Percentiles rank a stretch among this genome's conserved stretches.
These are phyloP conservation scores for Sambucus nigra DNA, from an alignment of 129 eudicot species.

Conservation along the genomic window DNA sequence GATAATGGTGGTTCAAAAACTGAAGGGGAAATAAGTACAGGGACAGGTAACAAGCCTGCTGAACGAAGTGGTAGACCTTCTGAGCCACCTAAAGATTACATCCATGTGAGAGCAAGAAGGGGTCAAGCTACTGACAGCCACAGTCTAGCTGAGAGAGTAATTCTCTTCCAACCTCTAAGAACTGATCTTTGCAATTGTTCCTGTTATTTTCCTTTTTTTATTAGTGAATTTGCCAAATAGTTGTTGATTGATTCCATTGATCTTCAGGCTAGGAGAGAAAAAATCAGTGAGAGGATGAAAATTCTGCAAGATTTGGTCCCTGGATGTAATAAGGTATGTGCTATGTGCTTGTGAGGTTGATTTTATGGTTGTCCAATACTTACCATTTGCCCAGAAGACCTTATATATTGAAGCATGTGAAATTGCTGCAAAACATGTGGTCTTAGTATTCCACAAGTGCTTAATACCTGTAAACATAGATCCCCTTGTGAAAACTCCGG, in stretches of 20 bases:
- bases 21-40: conserved; percentile 54
- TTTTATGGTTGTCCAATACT: background rate
- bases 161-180: background rate
- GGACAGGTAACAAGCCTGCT: conserved; percentile 30
- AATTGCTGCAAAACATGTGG: background rate
- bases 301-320: conserved; percentile 93
- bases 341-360: background rate
- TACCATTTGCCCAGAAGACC: background rate
- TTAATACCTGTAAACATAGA: too few species aligned
- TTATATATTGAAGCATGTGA: background rate
- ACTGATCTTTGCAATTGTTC: background rate
- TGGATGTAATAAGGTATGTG: conserved; percentile 85
- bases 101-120: conserved; percentile 95
- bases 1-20: conserved; percentile 36
- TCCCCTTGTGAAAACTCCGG: background rate
- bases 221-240: background rate
- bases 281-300: conserved; percentile 92
- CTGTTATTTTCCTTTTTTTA: conserved; percentile 4
- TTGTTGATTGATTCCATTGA: conserved; percentile 5
- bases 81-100: conserved; percentile 80
- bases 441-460: background rate
- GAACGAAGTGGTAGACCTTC: conserved; percentile 32
- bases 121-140: conserved; percentile 99
- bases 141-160: conserved; percentile 92
- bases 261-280: conserved; percentile 78